Evolutionary conservation across 192 early-diverging fungal genomes (phyloP).

Genomic region (Pilaira anomala): DNA sequence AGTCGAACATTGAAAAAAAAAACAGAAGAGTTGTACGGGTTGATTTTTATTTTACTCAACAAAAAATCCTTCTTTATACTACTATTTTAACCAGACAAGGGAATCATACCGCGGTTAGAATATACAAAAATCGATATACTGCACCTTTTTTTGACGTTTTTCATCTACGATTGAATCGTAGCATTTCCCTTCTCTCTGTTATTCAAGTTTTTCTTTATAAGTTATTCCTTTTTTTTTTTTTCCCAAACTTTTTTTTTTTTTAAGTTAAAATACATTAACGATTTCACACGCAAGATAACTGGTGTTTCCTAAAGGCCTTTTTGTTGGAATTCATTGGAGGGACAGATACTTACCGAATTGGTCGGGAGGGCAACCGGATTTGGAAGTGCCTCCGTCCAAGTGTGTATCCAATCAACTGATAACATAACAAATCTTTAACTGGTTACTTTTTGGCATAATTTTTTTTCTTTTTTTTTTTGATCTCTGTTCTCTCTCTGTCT

Average conservation of each 20-base stretch:
- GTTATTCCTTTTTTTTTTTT: background rate
- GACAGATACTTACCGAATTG: background rate
- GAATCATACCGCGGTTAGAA: background rate
- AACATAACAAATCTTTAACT: too few relatives aligned
- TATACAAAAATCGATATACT: background rate
- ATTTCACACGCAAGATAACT: background rate
- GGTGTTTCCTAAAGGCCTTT: background rate
- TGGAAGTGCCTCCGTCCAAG: background rate
- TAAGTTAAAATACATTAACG: background rate
- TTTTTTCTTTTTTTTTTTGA: too few relatives aligned
- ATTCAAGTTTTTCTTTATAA: too few relatives aligned
- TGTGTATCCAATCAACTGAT: too few relatives aligned
- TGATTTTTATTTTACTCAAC: background rate
- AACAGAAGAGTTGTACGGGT: background rate
- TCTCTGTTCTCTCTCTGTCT: too few relatives aligned
- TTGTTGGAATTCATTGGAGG: background rate
- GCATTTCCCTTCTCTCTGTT: background rate
- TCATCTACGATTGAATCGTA: too few relatives aligned
- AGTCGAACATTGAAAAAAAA: too few relatives aligned
- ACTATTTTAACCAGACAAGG: background rate
- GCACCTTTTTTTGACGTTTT: too few relatives aligned
- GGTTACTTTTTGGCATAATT: too few relatives aligned
- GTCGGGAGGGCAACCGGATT: background rate
- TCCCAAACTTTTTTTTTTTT: too few relatives aligned
- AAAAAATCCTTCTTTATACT: background rate